Evolutionary conservation across 495 filamentous ascomycete species (phyloP), one percentile per base, ranked within the genome.

Genomic region (Thozetella sp.): DNA sequence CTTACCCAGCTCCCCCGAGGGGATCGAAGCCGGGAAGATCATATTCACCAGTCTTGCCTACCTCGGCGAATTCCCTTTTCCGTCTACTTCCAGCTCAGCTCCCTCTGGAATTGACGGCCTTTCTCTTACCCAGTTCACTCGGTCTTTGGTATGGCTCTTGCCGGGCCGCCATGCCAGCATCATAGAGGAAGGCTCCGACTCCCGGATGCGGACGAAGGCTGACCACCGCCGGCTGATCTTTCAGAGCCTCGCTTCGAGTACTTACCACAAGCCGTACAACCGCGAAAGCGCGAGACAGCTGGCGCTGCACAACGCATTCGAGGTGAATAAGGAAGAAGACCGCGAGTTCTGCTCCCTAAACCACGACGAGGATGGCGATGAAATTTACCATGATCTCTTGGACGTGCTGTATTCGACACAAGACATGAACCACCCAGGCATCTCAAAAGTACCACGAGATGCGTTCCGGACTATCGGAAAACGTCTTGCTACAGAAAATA

Each of bases 321-420:
- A 68, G 4, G 51, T 60, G 1, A 11, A 60, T 2, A 11, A 40
- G 10, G 57, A 58, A 20, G 20, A 26, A 3, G 19, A 17, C 20
- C 34, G 22, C 26, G 63, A 65, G 22, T 25, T 55, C 37, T 64
- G 61, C 54, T 17, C 9, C 9, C 20, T 48, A 27, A 72, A 72
- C 51, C 58, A 64, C 46, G 67, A 69, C 37, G 64, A 60, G 24
- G 64, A 69, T 37, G 69, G 67, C 40, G 69, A 72, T 26, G 67
- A 72, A 51, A 69, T 72, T 13, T 72, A 65, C 51, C 62, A 69
- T 52, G 69, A 72, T 54, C 55, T 69, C 23, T 51, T 72, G 12
- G 64, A 72, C 48, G 63, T 69, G 19, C 51, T 72, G 19, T 72
- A 66, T 53, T 51, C 62, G 3, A 66, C 62, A 12, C 69, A 72